Conservation (phyloP, 441 rosid genomes). For the Populus trichocarpa region DNA sequence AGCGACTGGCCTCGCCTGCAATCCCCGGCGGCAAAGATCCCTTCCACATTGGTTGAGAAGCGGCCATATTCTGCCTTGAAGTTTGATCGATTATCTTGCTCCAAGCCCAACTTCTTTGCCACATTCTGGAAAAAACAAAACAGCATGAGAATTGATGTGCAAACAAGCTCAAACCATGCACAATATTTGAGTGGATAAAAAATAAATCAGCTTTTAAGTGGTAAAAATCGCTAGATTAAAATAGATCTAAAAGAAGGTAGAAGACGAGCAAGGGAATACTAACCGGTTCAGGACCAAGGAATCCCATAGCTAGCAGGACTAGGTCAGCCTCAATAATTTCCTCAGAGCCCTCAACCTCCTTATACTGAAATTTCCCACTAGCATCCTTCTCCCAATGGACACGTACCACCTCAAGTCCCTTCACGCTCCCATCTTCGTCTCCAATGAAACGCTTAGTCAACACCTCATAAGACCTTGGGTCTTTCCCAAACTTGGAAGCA, state of each 20-base stretch:
- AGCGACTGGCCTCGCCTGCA: conserved; percentile 94
- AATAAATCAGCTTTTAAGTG: not conserved
- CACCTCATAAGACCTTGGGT: conserved; percentile 93
- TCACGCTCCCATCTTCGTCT: conserved; percentile 76
- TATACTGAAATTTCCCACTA: conserved; percentile 74
- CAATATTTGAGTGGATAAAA: not conserved
- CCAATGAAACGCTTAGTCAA: conserved; percentile 89
- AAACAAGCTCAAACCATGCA: not conserved
- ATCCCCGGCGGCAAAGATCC: conserved; percentile 97
- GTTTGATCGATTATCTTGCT: conserved; percentile 82
- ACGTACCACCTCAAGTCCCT: conserved; percentile 82
- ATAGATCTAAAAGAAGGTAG: not conserved
- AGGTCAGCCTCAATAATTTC: conserved; percentile 91
- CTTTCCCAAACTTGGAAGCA: conserved; percentile 77
- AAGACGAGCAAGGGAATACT: conserved; percentile 24
- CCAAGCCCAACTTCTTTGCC: conserved; percentile 88
- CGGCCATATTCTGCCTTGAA: conserved; percentile 95
- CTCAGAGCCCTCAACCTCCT: conserved; percentile 86
- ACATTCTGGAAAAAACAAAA: conserved; percentile 44
- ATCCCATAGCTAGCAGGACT: conserved; percentile 96
- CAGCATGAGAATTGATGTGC: not conserved
- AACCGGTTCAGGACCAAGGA: conserved; percentile 97
- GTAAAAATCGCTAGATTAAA: not conserved
- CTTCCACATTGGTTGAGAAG: conserved; percentile 77
- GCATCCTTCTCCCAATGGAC: conserved; percentile 94